Percentiles rank a stretch among this genome's conserved stretches.
phyloP scores from a whole-genome alignment of 768 basidiomycete species.

The Macrolepiota fuliginosa region DNA sequence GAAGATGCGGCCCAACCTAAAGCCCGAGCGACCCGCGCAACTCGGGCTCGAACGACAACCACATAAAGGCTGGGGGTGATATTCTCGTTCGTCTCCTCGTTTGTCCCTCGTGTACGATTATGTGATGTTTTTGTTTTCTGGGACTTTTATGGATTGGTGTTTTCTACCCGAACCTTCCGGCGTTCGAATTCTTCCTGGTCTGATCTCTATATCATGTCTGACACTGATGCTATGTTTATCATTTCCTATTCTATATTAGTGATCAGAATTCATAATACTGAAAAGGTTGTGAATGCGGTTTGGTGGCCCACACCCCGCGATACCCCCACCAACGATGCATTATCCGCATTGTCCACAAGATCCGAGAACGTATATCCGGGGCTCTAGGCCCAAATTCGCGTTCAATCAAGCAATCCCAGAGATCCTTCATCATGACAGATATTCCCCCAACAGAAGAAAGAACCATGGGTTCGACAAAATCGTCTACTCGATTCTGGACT shows the following conservation, averaged over 20 bases:
- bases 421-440: not conserved
- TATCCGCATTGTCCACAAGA: not conserved
- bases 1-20: slow-evolving; percentile 19
- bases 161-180: not conserved
- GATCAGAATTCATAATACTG: too few relatives aligned
- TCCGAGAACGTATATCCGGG: not conserved
- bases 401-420: not conserved
- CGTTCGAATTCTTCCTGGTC: not conserved
- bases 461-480: too few relatives aligned
- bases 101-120: not conserved
- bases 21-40: slow-evolving; percentile 28
- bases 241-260: too few relatives aligned
- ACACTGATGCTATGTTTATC: too few relatives aligned
- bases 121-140: not conserved
- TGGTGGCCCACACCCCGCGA: too few relatives aligned
- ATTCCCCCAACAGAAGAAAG: too few relatives aligned
- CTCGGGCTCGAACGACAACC: slow-evolving; percentile 34
- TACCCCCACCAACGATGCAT: too few relatives aligned
- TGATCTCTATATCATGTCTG: not conserved
- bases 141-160: not conserved
- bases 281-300: too few relatives aligned
- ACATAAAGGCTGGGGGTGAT: slow-evolving; percentile 14
- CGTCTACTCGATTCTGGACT: too few relatives aligned
- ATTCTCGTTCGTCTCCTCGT: not conserved
- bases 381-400: too few relatives aligned